Evolutionary conservation across 768 basidiomycete genomes (phyloP).

Genomic region (Boletus rubroflammeus): DNA sequence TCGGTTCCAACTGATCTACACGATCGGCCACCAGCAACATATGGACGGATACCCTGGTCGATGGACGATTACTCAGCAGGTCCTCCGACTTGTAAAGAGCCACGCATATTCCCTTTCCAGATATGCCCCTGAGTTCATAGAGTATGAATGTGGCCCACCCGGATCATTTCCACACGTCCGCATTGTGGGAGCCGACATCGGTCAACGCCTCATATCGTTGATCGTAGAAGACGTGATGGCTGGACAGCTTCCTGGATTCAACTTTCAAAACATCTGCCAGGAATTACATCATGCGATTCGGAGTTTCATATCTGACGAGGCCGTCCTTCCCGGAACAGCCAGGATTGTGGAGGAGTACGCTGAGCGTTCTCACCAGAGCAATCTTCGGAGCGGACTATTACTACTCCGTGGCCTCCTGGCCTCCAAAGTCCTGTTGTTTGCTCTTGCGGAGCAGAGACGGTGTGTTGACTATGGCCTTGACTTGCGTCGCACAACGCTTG

Average conservation of each 20-base stretch:
- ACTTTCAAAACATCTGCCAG: neutral
- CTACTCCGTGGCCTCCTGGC: constrained; percentile 33
- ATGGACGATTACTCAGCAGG: neutral
- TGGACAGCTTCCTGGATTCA: neutral
- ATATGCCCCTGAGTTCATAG: neutral
- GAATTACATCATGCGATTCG: too few species aligned
- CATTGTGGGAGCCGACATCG: neutral
- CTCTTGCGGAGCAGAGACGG: constrained; percentile 12
- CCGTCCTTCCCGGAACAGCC: neutral
- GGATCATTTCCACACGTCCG: neutral
- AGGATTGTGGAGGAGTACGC: constrained; percentile 2
- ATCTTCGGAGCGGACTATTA: neutral
- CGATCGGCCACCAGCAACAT: too few species aligned
- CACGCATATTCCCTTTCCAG: neutral
- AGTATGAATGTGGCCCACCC: neutral
- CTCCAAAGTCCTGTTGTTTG: constrained; percentile 22
- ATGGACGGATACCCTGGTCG: neutral
- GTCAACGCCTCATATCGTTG: neutral
- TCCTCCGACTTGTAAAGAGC: neutral
- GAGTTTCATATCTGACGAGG: neutral
- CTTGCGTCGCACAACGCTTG: too few species aligned
- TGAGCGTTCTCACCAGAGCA: neutral
- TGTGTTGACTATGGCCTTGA: constrained; percentile 24
- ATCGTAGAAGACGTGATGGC: neutral
- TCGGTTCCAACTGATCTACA: too few species aligned